Conservation (phyloP, 345 rosid genomes). For the Psidium guajava region DNA sequence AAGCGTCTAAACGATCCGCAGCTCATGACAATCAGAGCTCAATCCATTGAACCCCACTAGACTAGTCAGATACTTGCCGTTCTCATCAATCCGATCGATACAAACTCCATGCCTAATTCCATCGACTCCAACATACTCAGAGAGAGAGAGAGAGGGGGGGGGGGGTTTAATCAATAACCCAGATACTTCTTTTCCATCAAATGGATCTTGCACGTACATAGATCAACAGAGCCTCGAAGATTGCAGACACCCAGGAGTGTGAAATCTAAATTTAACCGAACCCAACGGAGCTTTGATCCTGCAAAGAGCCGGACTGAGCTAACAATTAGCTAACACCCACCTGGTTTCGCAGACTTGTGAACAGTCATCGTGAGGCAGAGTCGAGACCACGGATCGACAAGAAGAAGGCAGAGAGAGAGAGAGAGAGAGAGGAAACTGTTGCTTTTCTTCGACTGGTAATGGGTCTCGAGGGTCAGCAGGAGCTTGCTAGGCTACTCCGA, state of each 20-base stretch:
- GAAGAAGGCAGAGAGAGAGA: not conserved
- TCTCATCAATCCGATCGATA: not conserved
- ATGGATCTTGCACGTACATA: not conserved
- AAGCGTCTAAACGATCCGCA: not conserved
- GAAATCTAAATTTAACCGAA: not conserved
- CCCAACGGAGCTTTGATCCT: not conserved
- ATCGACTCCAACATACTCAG: not conserved
- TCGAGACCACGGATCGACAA: not conserved
- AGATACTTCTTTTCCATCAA: not conserved
- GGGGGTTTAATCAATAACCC: not conserved
- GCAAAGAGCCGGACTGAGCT: not conserved
- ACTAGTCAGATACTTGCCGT: not conserved
- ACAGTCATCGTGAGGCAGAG: slow-evolving; percentile 18
- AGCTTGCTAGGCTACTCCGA: not conserved
- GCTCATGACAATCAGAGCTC: not conserved
- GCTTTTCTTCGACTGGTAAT: not conserved
- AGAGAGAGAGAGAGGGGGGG: not conserved
- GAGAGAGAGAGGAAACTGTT: too few species aligned
- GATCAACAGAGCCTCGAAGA: not conserved
- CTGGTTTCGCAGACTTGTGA: slow-evolving; percentile 3
- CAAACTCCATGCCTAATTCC: not conserved
- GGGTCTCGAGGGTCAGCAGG: too few species aligned
- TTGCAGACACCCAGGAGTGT: not conserved
- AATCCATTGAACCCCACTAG: not conserved
- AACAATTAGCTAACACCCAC: not conserved